Conservation (phyloP, 2,329 filamentous ascomycete species). For the Malbranchea zuffiana region DNA sequence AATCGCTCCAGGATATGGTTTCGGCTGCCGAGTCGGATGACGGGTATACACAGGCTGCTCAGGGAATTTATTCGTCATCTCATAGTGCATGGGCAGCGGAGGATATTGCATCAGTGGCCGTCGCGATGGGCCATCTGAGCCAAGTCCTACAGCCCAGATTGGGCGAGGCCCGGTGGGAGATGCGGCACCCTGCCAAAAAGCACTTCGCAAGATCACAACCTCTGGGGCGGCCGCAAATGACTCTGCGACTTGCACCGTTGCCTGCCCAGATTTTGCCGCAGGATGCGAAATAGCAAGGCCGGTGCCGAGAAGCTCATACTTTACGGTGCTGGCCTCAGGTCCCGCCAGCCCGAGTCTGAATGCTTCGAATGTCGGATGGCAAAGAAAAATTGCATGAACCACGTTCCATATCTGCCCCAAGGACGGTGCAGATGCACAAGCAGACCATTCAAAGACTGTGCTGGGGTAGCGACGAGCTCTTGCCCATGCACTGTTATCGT, state of each 20-base stretch:
- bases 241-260: constrained; percentile 26
- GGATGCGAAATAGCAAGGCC: constrained; percentile 37
- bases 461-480: constrained; percentile 24
- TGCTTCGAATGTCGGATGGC: constrained; percentile 23
- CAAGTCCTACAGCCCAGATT: constrained; percentile 47
- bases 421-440: constrained; percentile 21
- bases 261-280: constrained; percentile 23
- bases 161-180: constrained; percentile 56
- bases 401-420: constrained; percentile 32
- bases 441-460: constrained; percentile 29
- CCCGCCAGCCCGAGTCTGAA: constrained; percentile 28
- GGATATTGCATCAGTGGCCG: constrained; percentile 27
- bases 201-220: constrained; percentile 41
- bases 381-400: constrained; percentile 29
- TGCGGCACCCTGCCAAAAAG: constrained; percentile 60
- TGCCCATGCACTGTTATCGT: constrained; percentile 32
- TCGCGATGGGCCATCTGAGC: no score
- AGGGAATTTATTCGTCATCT: constrained; percentile 40
- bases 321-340: constrained; percentile 19
- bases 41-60: constrained; percentile 46
- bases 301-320: constrained; percentile 24
- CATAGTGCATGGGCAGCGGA: constrained; percentile 25
- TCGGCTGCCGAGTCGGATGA: constrained; percentile 61
- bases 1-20: constrained; percentile 57
- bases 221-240: no score